phyloP scores from a whole-genome alignment of 331 rosid genomes.

The Rosa hybrid region DNA sequence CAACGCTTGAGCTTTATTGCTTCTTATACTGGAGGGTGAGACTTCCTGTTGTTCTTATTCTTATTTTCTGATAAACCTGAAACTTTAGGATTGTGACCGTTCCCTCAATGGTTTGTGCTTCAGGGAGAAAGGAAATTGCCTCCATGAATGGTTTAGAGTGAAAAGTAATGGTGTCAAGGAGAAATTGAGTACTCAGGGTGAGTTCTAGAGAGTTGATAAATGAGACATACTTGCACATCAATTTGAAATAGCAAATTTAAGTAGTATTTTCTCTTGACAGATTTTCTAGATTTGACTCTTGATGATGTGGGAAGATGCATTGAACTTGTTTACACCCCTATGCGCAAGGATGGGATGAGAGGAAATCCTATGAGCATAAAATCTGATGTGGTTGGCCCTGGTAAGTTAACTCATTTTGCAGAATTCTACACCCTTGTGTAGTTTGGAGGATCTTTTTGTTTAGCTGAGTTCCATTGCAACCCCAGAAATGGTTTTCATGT shows the following conservation, averaged over 20 bases:
- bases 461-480: neutral
- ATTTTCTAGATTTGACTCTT: conserved; percentile 75
- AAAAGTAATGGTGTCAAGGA: conserved; percentile 50
- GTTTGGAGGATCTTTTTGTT: neutral
- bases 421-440: conserved; percentile 4
- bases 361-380: conserved; percentile 62
- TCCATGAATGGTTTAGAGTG: conserved; percentile 76
- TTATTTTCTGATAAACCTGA: conserved; percentile 11
- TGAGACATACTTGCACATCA: conserved; percentile 15
- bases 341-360: conserved; percentile 72
- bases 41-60: conserved; percentile 25
- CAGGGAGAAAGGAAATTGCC: conserved; percentile 80
- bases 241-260: conserved; percentile 22
- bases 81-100: conserved; percentile 24
- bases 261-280: conserved; percentile 40
- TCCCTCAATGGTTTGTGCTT: conserved; percentile 33
- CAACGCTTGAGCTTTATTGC: conserved; percentile 70
- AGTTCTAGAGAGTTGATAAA: conserved; percentile 27
- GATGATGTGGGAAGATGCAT: conserved; percentile 73
- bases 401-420: conserved; percentile 37
- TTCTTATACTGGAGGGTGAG: conserved; percentile 93
- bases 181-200: conserved; percentile 64
- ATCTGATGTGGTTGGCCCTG: conserved; percentile 68
- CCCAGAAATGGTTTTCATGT: neutral
- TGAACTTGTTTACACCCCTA: conserved; percentile 80